Percentiles rank a stretch among this genome's conserved stretches.
phyloP scores from a whole-genome alignment of 2,329 filamentous ascomycete species.

The Colletotrichum sp. region DNA sequence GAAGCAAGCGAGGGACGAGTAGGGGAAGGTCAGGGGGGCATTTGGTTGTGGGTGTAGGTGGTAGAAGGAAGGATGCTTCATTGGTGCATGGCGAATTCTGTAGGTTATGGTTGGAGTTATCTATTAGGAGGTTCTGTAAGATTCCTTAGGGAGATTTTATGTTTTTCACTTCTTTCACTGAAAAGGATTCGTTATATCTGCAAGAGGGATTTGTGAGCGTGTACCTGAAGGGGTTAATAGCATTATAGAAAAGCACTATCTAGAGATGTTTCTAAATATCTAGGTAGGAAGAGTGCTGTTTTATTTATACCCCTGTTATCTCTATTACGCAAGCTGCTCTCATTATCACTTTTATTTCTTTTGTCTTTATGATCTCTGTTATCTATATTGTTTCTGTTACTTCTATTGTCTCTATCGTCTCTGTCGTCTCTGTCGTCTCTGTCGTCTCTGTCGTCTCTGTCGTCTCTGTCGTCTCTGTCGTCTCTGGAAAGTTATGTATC shows the following conservation, averaged over 20 bases:
- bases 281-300: fast-evolving
- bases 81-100: fast-evolving
- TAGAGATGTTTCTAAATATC: fast-evolving
- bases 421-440: too few relatives aligned
- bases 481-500: too few relatives aligned
- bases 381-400: too few relatives aligned
- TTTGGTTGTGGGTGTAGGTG: neutral
- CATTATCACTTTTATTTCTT: neutral
- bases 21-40: too few relatives aligned
- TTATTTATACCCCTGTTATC: fast-evolving
- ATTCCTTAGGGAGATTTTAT: neutral
- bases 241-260: fast-evolving
- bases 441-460: neutral
- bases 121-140: neutral
- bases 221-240: too few relatives aligned
- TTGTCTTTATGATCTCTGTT: too few relatives aligned
- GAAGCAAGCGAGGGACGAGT: neutral
- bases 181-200: too few relatives aligned
- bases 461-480: too few relatives aligned
- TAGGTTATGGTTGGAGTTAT: neutral
- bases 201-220: too few relatives aligned
- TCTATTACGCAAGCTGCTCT: fast-evolving
- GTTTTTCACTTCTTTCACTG: neutral
- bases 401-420: too few relatives aligned
- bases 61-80: fast-evolving